phyloP scores from a whole-genome alignment of 1,284 basidiomycete species.

The Cystobasidium pallidum region DNA sequence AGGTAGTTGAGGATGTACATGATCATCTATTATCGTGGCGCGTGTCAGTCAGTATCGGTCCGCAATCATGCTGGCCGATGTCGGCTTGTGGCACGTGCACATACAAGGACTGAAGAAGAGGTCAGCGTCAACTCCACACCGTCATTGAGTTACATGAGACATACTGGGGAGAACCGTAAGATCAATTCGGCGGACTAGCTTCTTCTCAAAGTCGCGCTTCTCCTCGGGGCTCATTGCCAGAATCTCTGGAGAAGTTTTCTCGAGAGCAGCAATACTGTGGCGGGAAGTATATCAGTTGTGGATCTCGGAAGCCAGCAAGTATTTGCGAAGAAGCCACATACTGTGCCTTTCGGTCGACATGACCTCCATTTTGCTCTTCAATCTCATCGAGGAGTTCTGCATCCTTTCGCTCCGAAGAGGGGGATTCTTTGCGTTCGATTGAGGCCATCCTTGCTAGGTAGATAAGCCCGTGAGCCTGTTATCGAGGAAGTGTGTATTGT shows the following conservation, averaged over 20 bases:
- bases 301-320: neutral
- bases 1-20: constrained; percentile 53
- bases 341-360: constrained; percentile 14
- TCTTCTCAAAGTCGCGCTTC: constrained; percentile 53
- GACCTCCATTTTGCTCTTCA: constrained; percentile 14
- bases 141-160: constrained; percentile 23
- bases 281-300: neutral
- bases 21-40: constrained; percentile 25
- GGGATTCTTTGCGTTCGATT: constrained; percentile 7
- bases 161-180: constrained; percentile 43
- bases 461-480: too few species aligned
- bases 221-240: constrained; percentile 43
- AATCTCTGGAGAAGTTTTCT: constrained; percentile 15
- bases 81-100: neutral
- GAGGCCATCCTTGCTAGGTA: constrained; percentile 6
- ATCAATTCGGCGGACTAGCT: constrained; percentile 56
- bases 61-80: neutral
- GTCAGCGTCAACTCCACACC: neutral
- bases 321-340: neutral
- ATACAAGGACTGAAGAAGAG: neutral
- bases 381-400: constrained; percentile 16
- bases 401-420: constrained; percentile 3
- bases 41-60: neutral
- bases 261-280: constrained; percentile 12
- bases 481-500: too few species aligned